Evolutionary conservation across 2,329 filamentous ascomycete species (phyloP), one percentile per base, ranked within the genome.

Genomic region (Thermothelomyces thermophilus): DNA sequence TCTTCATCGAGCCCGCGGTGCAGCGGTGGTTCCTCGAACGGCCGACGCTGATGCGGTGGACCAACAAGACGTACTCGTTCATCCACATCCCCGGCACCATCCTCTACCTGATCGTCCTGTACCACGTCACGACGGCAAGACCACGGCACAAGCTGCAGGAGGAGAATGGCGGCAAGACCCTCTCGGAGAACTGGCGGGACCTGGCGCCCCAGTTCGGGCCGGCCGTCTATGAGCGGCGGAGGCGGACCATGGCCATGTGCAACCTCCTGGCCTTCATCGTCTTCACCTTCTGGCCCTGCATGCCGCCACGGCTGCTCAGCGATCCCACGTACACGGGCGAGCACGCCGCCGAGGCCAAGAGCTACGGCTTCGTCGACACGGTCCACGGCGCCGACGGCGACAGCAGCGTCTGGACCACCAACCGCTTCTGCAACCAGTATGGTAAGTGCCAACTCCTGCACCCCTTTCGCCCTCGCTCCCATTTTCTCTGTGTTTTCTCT

Each of bases 61-160:
- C 82, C 58, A 88, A 88, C 66, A 76, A 83, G 60, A 74, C 79
- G 24, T 88, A 88, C 67, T 87, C 83, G 5, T 87, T 87, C 66
- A 86, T 89, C 60, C 85, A 88, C 64, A 88, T 88, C 51, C 85
- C 84, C 0, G 84, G 83, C 13, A 87, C 84, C 5, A 87, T 88
- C 56, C 73, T 83, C 39, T 89, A 87, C 61, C 64, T 73, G 14
- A 69, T 75, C 33, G 76, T 79, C 62, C 73, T 88, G 4, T 88
- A 80, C 68, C 86, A 84, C 68, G 76, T 84, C 62, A 87, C 83
- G 41, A 86, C 81, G 20, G 82, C 80, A 7, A 74, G 74, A 45
- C 62, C 61, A 8, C 46, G 53, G 17, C 50, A 53, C 6, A 51
- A 41, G 28, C 31, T 58, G 11, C 55, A 57, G 20, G 44, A 56